Base-by-base conservation (phyloP, 2,329 filamentous ascomycete genomes). In the Eurotiales sp. region DNA sequence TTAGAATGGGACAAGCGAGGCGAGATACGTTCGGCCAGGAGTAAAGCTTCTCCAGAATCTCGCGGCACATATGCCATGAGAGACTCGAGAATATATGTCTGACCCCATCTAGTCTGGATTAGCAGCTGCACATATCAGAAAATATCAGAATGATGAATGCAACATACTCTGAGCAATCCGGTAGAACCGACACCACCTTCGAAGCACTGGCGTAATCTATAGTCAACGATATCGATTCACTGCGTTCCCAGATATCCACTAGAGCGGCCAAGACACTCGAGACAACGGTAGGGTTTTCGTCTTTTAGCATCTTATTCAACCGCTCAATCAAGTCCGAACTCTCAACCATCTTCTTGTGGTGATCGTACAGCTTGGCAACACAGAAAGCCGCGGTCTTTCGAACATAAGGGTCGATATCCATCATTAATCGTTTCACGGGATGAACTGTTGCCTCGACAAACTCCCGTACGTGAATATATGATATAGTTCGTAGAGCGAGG, bases 241-340 rank as follows among this genome's bases (percentile, higher is more conserved):
- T 97, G 53, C 92, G 82, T 69, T 97, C 93, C 93, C 93, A 99
- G 45, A 99, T 97, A 70, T 99, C 93, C 83, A 96, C 93, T 63
- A 99, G 70, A 30, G 88, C 81, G 22, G 93, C 92, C 56, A 99
- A 73, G 6, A 95, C 91, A 66, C 91, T 96, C 10, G 93, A 92
- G 19, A 99, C 92, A 2, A 99, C 93, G 0, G 93, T 99, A 0
- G 93, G 92, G 64, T 99, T 99, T 68, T 97, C 92, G 61, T 99
- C 93, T 64, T 90, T 84, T 51, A 99, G 75, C 76, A 99, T 86
- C 39, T 82, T 77, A 70, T 99, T 99, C 41, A 99, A 78, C 56
- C 86, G 82, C 64, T 96, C 91, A 61, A 99, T 97, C 46, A 99
- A 77, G 67, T 96, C 90, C 15, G 91, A 96, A 42, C 77, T 79